These are phyloP conservation scores for Coniochaeta sp. DNA, from an alignment of 2,329 filamentous ascomycete species.

Conservation along the genomic window DNA sequence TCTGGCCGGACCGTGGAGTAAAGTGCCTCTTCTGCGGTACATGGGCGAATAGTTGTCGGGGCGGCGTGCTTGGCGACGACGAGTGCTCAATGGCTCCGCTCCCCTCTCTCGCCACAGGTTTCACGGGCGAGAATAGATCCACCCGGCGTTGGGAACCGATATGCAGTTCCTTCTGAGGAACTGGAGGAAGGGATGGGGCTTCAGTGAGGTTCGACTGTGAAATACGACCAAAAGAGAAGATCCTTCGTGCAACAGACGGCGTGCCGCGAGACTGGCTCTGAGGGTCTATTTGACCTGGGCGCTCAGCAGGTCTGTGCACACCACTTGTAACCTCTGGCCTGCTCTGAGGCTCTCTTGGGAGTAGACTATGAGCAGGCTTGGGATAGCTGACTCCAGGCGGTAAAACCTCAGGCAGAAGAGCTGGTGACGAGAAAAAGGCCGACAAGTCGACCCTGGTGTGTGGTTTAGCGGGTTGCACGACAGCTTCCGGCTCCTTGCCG, in stretches of 20 bases:
- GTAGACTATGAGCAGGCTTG: neutral
- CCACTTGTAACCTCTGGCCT: neutral
- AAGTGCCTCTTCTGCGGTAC: slow-evolving; percentile 43
- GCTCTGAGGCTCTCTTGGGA: neutral
- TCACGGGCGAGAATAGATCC: slow-evolving; percentile 29
- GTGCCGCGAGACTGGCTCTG: slow-evolving; percentile 1
- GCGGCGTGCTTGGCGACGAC: slow-evolving; percentile 21
- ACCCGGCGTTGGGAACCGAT: slow-evolving; percentile 21
- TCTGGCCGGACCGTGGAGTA: slow-evolving; percentile 31
- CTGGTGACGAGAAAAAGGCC: slow-evolving; percentile 52
- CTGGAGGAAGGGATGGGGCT: slow-evolving; percentile 9
- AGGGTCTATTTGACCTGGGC: neutral
- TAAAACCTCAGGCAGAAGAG: slow-evolving; percentile 25
- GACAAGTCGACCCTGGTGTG: slow-evolving; percentile 38
- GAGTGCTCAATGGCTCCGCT: slow-evolving; percentile 18
- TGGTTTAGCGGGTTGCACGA: slow-evolving; percentile 14
- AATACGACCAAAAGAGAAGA: neutral
- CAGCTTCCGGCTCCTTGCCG: slow-evolving; percentile 2
- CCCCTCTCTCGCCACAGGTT: slow-evolving; percentile 1
- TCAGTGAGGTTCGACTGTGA: neutral
- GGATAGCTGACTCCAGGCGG: slow-evolving; percentile 8
- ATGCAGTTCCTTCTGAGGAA: slow-evolving; percentile 25
- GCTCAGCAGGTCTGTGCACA: neutral
- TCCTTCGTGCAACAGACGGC: slow-evolving; percentile 1
- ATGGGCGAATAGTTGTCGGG: slow-evolving; percentile 22